Conservation (phyloP, 176 grass and related monocot species). For the Eragrostis curvula region DNA sequence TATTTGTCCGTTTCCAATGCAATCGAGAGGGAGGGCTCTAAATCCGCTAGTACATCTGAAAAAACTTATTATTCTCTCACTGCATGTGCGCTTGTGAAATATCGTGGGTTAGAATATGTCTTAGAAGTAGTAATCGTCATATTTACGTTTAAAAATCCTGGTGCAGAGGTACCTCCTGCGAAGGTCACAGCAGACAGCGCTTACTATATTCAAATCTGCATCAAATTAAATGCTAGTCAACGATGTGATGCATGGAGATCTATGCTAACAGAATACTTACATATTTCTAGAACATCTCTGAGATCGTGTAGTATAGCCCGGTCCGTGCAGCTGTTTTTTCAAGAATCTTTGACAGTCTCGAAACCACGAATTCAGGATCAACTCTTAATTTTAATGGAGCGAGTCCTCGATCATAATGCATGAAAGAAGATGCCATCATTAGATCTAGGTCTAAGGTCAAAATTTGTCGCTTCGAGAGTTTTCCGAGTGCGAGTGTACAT, state of each 20-base stretch:
- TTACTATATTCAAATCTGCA: background rate
- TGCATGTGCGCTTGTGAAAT: too few relatives aligned
- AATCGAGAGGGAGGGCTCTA: too few relatives aligned
- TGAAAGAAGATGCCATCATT: background rate
- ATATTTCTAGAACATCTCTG: background rate
- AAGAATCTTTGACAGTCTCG: conserved; percentile 1
- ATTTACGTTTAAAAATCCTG: background rate
- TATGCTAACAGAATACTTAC: background rate
- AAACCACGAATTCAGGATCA: background rate
- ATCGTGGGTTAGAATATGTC: background rate
- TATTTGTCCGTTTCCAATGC: too few relatives aligned
- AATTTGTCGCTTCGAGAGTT: background rate
- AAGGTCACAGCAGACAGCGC: background rate
- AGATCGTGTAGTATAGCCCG: background rate
- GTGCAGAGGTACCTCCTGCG: background rate
- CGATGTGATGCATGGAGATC: background rate
- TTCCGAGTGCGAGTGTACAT: background rate
- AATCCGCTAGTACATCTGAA: too few relatives aligned
- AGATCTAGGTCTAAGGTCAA: background rate
- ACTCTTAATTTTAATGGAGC: background rate
- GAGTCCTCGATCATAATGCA: background rate
- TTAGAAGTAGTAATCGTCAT: background rate
- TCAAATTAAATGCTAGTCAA: conserved; percentile 16
- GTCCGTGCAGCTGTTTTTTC: background rate
- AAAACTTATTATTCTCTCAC: too few relatives aligned